These are phyloP conservation scores for Cynanchum wilfordii DNA, from an alignment of 257 asterid species.

Conservation along the genomic window DNA sequence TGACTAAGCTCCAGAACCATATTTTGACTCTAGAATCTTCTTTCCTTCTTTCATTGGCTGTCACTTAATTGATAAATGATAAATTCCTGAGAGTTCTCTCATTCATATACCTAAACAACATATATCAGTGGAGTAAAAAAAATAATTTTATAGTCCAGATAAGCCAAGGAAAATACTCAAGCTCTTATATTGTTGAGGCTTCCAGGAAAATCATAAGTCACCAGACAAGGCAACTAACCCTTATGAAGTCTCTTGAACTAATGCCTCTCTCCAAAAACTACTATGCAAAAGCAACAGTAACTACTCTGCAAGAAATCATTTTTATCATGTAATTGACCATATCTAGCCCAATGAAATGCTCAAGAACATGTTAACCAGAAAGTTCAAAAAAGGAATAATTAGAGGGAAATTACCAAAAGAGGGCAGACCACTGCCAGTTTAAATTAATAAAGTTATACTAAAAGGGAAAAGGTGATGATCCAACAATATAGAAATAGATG, in stretches of 20 bases:
- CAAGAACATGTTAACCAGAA: background rate
- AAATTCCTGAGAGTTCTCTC: background rate
- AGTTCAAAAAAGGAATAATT: background rate
- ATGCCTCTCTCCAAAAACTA: background rate
- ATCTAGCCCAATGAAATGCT: background rate
- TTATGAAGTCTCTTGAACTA: background rate
- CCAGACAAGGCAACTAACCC: background rate
- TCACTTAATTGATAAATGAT: background rate
- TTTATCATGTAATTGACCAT: background rate
- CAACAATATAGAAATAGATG: background rate
- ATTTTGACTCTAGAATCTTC: background rate
- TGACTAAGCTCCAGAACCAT: background rate
- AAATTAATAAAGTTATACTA: background rate
- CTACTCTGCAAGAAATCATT: background rate
- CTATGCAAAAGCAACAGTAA: background rate
- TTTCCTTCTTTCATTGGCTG: background rate
- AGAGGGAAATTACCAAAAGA: background rate
- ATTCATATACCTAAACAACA: background rate
- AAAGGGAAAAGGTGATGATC: background rate
- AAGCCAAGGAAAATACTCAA: background rate
- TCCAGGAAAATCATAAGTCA: constrained; percentile 1
- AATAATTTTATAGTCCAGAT: background rate
- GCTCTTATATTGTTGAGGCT: background rate
- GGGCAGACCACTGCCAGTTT: background rate
- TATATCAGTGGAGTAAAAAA: background rate